Evolutionary conservation across 441 rosid genomes (phyloP), one percentile per base, ranked within the genome.

Genomic region (Populus hybrid): DNA sequence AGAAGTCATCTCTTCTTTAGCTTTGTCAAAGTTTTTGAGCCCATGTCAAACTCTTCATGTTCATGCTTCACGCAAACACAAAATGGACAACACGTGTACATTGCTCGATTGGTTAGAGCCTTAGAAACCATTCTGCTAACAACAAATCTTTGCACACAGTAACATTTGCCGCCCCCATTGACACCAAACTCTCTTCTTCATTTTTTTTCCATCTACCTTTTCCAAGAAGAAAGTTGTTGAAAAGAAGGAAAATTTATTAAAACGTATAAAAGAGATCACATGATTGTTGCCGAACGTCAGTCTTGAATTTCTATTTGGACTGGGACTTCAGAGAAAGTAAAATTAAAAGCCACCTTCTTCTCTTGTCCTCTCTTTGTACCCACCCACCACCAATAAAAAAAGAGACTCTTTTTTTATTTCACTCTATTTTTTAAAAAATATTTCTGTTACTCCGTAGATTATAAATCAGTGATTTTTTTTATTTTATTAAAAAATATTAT

Each of bases 291-390:
- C 53, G 46, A 8, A 78, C 81, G 32, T 53, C 76, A 50, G 46
- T 6, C 10, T 18, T 38, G 18, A 10, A 32, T n/a, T 6, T 28
- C 38, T 35, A 38, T 73, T 79, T 77, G 78, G 86, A 76, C 83
- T 80, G 82, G 75, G 85, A 80, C 70, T 80, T 78, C 82, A 78
- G 70, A 78, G 83, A 24, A 6, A 34, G 28, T 21, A 32, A 8
- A 42, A 40, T 23, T 12, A 64, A 26, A 76, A 10, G 59, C 69
- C 65, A 26, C 28, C 35, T 42, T 53, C 64, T 14, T 6, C 28
- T 36, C 73, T 74, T 66, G 78, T 28, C 16, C 63, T 61, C 34
- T 71, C 34, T 24, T 18, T 66, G 3, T 57, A n/a, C 36, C 9
- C 69, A 26, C 67, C 8, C 20, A 6, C 34, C 75, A 71, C n/a